Evolutionary conservation across 768 basidiomycete species (phyloP), one percentile per base, ranked within the genome.

Genomic region (Amanita polypyramis): DNA sequence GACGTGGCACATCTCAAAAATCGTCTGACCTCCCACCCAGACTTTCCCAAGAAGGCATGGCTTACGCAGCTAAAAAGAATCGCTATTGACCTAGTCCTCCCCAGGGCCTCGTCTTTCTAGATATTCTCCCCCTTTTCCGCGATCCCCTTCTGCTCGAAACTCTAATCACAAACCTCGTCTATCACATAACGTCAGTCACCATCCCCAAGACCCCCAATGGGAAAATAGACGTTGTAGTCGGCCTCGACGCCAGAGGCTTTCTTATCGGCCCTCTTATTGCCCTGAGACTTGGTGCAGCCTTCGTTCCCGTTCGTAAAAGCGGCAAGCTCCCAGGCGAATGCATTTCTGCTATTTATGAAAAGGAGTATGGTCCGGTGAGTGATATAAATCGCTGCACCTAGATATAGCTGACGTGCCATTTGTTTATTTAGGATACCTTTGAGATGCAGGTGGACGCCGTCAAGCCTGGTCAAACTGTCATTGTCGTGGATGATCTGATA

Each of bases 191-290:
- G 45, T 89, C 88, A 20, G 68, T 80, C 51, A 90, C 85, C 6
- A 71, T 93, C 55, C 74, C 77, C 17, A 68, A 67, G 40, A 70
- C 77, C 11, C 68, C 76, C 2, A 66, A 65, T 43, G 75, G 75
- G 54, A 91, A 83, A 64, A 77, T 94, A 55, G 95, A 99, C 64
- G 86, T 89, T 45, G 75, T 99, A 54, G 91, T 99, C 48, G 96
- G 89, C 27, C 75, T 99, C 37, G 96, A 99, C 63, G 95, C 95
- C 19, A 76, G 96, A 47, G 96, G 96, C 11, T 99, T 99, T 71
- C 75, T 99, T 43, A 65, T 99, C 8, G 96, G 94, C 1, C 96
- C 96, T 1, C 77, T 92, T 55, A 78, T 99, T 56, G 96, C 96
- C 4, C 66, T 90, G 58, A 74, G 95, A 50, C 70, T 99, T 21